These are phyloP conservation scores for Yamadazyma dendronema DNA, from an alignment of 1,139 yeast species.

Conservation along the genomic window DNA sequence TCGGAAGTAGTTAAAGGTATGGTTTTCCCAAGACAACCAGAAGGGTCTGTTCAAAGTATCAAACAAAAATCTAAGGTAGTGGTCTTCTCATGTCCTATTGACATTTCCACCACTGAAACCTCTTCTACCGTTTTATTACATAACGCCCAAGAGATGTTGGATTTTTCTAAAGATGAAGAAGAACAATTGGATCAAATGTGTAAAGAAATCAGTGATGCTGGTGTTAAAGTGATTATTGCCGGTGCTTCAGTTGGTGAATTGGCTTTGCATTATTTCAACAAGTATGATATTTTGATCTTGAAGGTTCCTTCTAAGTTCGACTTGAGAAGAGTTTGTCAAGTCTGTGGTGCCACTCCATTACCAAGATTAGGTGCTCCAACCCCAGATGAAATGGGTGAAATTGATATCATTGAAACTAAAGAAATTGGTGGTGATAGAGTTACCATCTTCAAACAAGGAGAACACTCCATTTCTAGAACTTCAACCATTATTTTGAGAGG, in stretches of 20 bases:
- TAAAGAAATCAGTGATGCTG: constrained; percentile 79
- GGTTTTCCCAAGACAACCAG: constrained; percentile 98
- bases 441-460: constrained; percentile 84
- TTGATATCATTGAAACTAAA: constrained; percentile 84
- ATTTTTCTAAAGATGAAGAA: constrained; percentile 95
- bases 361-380: constrained; percentile 95
- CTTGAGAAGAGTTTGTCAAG: constrained; percentile 88
- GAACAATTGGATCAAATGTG: constrained; percentile 85
- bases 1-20: constrained; percentile 90
- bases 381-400: constrained; percentile 88
- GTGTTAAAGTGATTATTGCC: constrained; percentile 85
- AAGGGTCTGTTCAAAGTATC: constrained; percentile 75
- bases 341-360: constrained; percentile 95
- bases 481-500: constrained; percentile 94
- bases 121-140: constrained; percentile 95
- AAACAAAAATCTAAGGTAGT: constrained; percentile 74
- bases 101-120: constrained; percentile 92
- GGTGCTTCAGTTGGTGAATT: constrained; percentile 93
- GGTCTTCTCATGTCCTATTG: constrained; percentile 90
- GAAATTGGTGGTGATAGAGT: constrained; percentile 99
- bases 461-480: constrained; percentile 62
- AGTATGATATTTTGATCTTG: constrained; percentile 79
- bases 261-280: constrained; percentile 88
- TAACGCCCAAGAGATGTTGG: constrained; percentile 95
- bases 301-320: constrained; percentile 94